Percentiles rank a stretch among this genome's conserved stretches.
Evolutionary conservation across 768 basidiomycete genomes (phyloP).

Genomic region (Trametes elegans): DNA sequence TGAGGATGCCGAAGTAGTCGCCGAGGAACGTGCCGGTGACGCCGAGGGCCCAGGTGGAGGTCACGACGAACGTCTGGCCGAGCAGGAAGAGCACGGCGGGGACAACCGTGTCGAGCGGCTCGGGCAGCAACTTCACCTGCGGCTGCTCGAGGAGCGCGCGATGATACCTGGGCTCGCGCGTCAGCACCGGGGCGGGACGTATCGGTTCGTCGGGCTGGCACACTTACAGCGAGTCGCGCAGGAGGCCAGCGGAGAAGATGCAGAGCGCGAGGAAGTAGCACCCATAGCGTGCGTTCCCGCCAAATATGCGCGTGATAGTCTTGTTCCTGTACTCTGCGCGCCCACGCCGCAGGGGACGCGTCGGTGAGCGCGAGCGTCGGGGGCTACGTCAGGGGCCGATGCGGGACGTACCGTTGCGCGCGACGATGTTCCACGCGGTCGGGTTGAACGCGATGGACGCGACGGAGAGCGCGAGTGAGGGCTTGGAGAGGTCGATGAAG

Average conservation of each 20-base stretch:
- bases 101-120: slow-evolving; percentile 58
- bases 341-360: not conserved
- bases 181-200: not conserved
- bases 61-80: slow-evolving; percentile 85
- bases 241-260: slow-evolving; percentile 83
- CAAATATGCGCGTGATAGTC: slow-evolving; percentile 81
- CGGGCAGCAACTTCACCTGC: slow-evolving; percentile 57
- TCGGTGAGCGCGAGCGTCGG: slow-evolving; percentile 30
- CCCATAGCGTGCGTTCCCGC: slow-evolving; percentile 68
- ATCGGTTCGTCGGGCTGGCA: not conserved
- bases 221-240: slow-evolving; percentile 83
- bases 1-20: slow-evolving; percentile 83
- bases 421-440: slow-evolving; percentile 93
- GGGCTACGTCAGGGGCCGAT: not conserved
- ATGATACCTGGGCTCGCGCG: slow-evolving; percentile 55
- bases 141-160: slow-evolving; percentile 79
- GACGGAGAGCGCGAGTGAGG: slow-evolving; percentile 65
- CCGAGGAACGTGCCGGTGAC: slow-evolving; percentile 91
- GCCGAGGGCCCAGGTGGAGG: slow-evolving; percentile 87
- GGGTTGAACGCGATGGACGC: slow-evolving; percentile 86
- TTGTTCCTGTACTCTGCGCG: slow-evolving; percentile 74
- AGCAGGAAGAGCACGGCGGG: slow-evolving; percentile 59
- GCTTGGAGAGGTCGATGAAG: slow-evolving; percentile 58
- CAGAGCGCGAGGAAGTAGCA: slow-evolving; percentile 84
- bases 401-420: slow-evolving; percentile 72